Conservation (phyloP, 2,329 filamentous ascomycete species). For the Colletotrichum liaoningense region DNA sequence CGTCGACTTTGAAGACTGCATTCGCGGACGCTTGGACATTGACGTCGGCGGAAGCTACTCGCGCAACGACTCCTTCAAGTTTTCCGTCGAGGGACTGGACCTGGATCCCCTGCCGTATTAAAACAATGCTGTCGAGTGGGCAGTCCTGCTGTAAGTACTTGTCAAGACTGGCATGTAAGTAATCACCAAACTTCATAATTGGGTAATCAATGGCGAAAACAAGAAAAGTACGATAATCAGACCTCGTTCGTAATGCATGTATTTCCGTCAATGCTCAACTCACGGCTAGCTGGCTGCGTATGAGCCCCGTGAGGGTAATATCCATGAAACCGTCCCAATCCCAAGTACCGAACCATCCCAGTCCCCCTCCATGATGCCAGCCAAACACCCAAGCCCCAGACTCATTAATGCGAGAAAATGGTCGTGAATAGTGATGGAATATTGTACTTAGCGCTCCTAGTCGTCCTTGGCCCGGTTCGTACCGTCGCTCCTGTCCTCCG, state of each 20-base stretch:
- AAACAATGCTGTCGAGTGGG: not conserved
- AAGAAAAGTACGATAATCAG: not conserved
- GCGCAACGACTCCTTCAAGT: conserved; percentile 71
- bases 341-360: not conserved
- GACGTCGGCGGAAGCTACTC: conserved; percentile 91
- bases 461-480: conserved; percentile 46
- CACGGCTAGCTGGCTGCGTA: conserved; percentile 5
- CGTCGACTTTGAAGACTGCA: conserved; percentile 89
- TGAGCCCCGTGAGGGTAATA: conserved; percentile 18
- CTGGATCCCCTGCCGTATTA: conserved; percentile 67
- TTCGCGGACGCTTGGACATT: conserved; percentile 82
- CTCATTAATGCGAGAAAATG: conserved; percentile 23
- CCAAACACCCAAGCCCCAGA: conserved; percentile 1
- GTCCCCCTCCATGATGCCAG: conserved; percentile 15
- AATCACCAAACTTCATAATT: not conserved
- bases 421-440: conserved; percentile 1
- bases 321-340: conserved; percentile 17
- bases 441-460: conserved; percentile 26
- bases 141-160: not conserved
- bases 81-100: conserved; percentile 69
- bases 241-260: conserved; percentile 27
- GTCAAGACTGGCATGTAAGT: not conserved
- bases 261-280: conserved; percentile 14
- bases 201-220: not conserved
- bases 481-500: conserved; percentile 47